Base-by-base conservation (phyloP, 371 early-diverging fungal species). In the Mortierella sp. region DNA sequence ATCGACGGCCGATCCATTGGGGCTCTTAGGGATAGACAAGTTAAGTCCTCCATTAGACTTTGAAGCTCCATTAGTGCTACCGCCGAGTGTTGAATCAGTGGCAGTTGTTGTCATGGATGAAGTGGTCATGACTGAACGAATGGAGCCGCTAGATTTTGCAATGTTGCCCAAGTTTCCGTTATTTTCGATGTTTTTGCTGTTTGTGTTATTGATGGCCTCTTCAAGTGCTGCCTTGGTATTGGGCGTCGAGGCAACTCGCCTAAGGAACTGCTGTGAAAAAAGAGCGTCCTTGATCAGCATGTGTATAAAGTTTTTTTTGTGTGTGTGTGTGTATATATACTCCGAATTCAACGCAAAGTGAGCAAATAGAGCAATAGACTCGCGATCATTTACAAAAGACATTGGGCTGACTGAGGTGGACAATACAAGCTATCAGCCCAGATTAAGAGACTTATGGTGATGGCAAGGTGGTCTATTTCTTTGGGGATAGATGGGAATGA, bases 231-330 rank as follows among this genome's bases (percentile, higher is more conserved):
- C 73, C 64, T 88, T 87, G 28, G 89, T 82, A 63, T 87, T 87
- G 32, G 90, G 89, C 43, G 89, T 85, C 36, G 90, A 90, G 40
- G 87, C 88, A 33, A 88, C 80, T 70, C 80, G 67, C 64, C 80
- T 70, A 60, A 79, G 74, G 69, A 79, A 79, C 80, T 79, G 65
- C 21, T 57, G 57, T 41, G 48, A 47, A 58, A 7, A 47, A 24
- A 36, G 58, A 22, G 36, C 11, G 19, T 36, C 32, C 58, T 52
- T 32, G 59, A 47, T 55, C 57, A 55, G 57, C 8, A 40, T 21
- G 15, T 24, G 55, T 8, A 55, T 55, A 28, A 55, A 55, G 28
- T 55, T 55, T 22, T 13, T 55, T 22, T 22, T 55, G 7, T 22
- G 13, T 28, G 8, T 55, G 2, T 11, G 28, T 10, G 32, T 52